Percentiles rank a stretch among this genome's conserved stretches.
Conservation (phyloP, 75 land plant species). For the Pinus taeda region DNA sequence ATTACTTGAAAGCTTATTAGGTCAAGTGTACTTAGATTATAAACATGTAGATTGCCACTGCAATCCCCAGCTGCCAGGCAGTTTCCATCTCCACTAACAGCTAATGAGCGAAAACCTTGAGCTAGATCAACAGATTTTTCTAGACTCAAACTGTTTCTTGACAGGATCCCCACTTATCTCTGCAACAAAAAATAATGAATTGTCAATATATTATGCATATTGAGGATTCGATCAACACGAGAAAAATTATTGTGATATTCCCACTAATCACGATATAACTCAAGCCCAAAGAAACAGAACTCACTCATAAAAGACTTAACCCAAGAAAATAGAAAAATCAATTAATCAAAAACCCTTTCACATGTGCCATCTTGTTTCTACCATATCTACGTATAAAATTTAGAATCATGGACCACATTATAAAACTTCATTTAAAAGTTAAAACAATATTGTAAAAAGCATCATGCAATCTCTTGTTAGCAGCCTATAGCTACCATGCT, state of each 20-base stretch:
- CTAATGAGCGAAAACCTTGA: slow-evolving; percentile 65
- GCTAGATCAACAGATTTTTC: slow-evolving; percentile 21
- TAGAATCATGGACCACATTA: no score
- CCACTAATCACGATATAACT: no score
- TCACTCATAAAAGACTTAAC: background rate
- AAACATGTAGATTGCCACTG: slow-evolving; percentile 64
- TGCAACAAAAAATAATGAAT: slow-evolving; percentile 14
- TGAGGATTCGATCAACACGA: no score
- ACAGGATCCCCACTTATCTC: slow-evolving; percentile 32
- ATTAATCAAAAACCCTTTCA: background rate
- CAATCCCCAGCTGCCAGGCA: slow-evolving; percentile 72
- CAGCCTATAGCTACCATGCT: no score
- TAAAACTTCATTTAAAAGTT: no score
- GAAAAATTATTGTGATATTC: no score
- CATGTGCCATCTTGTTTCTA: no score
- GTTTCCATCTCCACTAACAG: slow-evolving; percentile 63
- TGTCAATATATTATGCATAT: no score
- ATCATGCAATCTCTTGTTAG: no score
- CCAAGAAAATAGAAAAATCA: background rate
- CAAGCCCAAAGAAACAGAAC: no score
- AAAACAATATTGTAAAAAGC: no score
- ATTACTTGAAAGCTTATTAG: slow-evolving; percentile 52
- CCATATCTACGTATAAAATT: no score
- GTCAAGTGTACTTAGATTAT: slow-evolving; percentile 40
- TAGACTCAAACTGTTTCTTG: slow-evolving; percentile 12